Evolutionary conservation across 2,329 filamentous ascomycete genomes (phyloP), one percentile per base, ranked within the genome.

Genomic region (Lasiodiplodia theobromae): DNA sequence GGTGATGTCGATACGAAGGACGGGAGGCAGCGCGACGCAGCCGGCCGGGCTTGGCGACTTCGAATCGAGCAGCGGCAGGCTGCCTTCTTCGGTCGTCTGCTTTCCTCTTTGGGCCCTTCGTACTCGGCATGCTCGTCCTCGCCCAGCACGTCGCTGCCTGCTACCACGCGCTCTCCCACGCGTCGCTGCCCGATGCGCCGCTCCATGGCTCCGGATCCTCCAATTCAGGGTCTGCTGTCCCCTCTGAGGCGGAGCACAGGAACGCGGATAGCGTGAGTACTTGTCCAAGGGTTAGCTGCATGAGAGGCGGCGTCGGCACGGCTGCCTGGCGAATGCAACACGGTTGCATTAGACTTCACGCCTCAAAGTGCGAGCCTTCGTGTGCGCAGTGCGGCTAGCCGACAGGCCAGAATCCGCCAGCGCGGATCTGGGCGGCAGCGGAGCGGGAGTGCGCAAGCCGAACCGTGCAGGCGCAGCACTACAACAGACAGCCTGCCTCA

Each of bases 371-470:
- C 34, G 58, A 62, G 23, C 37, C 37, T 60, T 47, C 37, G 40
- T 28, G 37, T 31, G 53, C 16, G 53, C 53, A 11, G 28, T 40
- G 21, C 37, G 21, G 56, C 37, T 60, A 44, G 38, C 7, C 56
- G 37, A 51, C 40, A 49, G 25, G 5, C 14, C 58, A 25, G n/a
- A 34, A 25, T n/a, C 58, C 57, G 40, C 57, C 31, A 23, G 16
- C 25, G 40, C 12, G 58, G 58, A 31, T 44, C 40, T 47, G 54
- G 34, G 34, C 54, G 54, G 54, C 54, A 40, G 56, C 34, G 18
- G n/a, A 21, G 58, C 58, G 58, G 58, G 58, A 62, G 58, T 21
- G 40, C 58, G 58, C 47, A 12, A 40, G 58, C 14, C 38, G 37
- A 49, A 49, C 58, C 58, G 40, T 44, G 23, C 38, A 37, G 28